Evolutionary conservation across 371 early-diverging fungal genomes (phyloP).

Genomic region (Nosema granulosis): DNA sequence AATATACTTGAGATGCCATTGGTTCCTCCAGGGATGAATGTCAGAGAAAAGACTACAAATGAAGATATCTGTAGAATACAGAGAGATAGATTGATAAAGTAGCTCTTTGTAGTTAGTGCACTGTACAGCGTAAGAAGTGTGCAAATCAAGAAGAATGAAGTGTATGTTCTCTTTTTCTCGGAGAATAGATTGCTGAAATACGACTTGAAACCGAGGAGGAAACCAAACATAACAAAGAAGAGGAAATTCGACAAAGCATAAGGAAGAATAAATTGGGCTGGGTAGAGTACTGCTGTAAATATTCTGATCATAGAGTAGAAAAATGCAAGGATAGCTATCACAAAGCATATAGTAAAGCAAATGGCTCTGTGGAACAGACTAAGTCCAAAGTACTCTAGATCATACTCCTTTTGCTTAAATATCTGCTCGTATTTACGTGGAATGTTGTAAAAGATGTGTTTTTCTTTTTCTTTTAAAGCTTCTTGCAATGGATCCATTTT

Average conservation of each 20-base stretch:
- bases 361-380: constrained; percentile 56
- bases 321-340: constrained; percentile 48
- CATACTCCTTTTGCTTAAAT: constrained; percentile 51
- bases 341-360: constrained; percentile 52
- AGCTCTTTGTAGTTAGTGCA: constrained; percentile 33
- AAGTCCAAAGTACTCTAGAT: constrained; percentile 59
- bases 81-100: constrained; percentile 42
- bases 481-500: constrained; percentile 55
- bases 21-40: constrained; percentile 62
- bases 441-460: constrained; percentile 28
- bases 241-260: constrained; percentile 62
- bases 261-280: constrained; percentile 60
- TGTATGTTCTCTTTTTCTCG: constrained; percentile 53
- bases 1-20: constrained; percentile 53
- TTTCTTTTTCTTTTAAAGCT: constrained; percentile 47
- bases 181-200: constrained; percentile 57
- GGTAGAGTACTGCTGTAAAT: constrained; percentile 34
- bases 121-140: constrained; percentile 58
- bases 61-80: constrained; percentile 49
- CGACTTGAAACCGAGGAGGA: constrained; percentile 61
- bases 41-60: constrained; percentile 56
- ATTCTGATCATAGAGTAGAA: constrained; percentile 54
- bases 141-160: constrained; percentile 44
- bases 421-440: constrained; percentile 42
- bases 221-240: constrained; percentile 65